Evolutionary conservation across 192 early-diverging fungal genomes (phyloP).

Genomic region (Chytriomyces sp.): DNA sequence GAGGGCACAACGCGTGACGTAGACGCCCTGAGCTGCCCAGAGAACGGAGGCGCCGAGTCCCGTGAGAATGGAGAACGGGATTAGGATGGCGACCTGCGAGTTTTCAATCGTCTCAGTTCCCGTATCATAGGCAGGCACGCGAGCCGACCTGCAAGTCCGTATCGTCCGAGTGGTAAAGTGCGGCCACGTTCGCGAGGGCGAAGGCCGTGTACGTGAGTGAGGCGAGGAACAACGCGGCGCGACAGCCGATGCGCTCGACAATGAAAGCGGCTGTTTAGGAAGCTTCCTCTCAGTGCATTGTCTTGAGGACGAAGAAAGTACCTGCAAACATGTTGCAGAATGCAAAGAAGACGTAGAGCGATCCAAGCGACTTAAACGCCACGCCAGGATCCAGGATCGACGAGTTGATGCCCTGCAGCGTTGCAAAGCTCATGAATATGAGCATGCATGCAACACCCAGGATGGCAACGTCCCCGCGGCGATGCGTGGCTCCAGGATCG

Average conservation of each 20-base stretch:
- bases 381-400: constrained; percentile 23
- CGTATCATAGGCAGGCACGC: neutral
- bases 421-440: constrained; percentile 29
- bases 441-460: constrained; percentile 13
- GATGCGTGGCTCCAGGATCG: too few relatives aligned
- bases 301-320: too few relatives aligned
- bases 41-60: constrained; percentile 28
- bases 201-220: constrained; percentile 24
- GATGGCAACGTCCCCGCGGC: constrained; percentile 20
- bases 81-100: constrained; percentile 11
- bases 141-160: constrained; percentile 9
- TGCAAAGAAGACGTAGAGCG: constrained; percentile 33
- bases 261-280: constrained; percentile 23
- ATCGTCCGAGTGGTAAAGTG: neutral
- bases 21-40: constrained; percentile 35
- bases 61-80: constrained; percentile 18
- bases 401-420: constrained; percentile 26
- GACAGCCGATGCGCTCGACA: constrained; percentile 24
- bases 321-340: constrained; percentile 33
- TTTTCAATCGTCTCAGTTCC: neutral
- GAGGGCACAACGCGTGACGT: constrained; percentile 24
- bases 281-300: too few relatives aligned
- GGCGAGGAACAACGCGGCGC: constrained; percentile 14
- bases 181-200: constrained; percentile 23
- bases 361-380: constrained; percentile 15